These are phyloP conservation scores for Babesia caballi DNA, from an alignment of 169 alveolate species.

Conservation along the genomic window DNA sequence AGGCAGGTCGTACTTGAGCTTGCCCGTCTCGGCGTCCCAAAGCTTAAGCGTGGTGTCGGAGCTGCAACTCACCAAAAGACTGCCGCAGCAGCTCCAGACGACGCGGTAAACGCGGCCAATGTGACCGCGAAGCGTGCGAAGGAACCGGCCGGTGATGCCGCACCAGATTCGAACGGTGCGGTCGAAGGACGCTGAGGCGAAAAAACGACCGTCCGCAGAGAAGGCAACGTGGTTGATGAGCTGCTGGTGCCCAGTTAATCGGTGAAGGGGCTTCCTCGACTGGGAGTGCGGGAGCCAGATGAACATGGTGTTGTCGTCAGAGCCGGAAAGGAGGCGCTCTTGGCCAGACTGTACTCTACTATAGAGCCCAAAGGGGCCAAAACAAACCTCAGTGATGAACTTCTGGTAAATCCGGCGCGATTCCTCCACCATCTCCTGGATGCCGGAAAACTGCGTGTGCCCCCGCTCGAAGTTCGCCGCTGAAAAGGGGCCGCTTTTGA, in stretches of 20 bases:
- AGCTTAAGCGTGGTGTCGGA: constrained; percentile 94
- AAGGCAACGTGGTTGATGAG: constrained; percentile 92
- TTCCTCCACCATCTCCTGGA: constrained; percentile 51
- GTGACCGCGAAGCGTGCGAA: constrained; percentile 95
- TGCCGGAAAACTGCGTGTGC: constrained; percentile 15
- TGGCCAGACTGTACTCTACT: constrained; percentile 74
- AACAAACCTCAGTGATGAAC: constrained; percentile 57
- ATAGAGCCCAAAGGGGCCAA: constrained; percentile 9
- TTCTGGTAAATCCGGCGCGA: constrained; percentile 42
- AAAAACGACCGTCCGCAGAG: constrained; percentile 95
- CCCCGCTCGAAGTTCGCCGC: constrained; percentile 55
- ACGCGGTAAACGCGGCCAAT: constrained; percentile 96
- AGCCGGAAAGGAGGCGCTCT: constrained; percentile 95
- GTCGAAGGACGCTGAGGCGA: constrained; percentile 98
- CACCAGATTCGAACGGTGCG: constrained; percentile 90
- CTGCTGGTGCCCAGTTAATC: constrained; percentile 97
- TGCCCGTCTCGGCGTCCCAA: constrained; percentile 90
- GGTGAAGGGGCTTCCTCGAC: constrained; percentile 74
- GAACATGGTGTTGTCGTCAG: constrained; percentile 96
- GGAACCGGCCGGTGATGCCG: constrained; percentile 88
- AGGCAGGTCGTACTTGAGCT: constrained; percentile 93
- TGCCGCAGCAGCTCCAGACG: constrained; percentile 96
- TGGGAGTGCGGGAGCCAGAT: constrained; percentile 87
- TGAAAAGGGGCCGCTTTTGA: constrained; percentile 90
- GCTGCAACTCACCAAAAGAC: constrained; percentile 91